Base-by-base conservation (phyloP, 768 basidiomycete genomes). In the Mycena leptocephala region DNA sequence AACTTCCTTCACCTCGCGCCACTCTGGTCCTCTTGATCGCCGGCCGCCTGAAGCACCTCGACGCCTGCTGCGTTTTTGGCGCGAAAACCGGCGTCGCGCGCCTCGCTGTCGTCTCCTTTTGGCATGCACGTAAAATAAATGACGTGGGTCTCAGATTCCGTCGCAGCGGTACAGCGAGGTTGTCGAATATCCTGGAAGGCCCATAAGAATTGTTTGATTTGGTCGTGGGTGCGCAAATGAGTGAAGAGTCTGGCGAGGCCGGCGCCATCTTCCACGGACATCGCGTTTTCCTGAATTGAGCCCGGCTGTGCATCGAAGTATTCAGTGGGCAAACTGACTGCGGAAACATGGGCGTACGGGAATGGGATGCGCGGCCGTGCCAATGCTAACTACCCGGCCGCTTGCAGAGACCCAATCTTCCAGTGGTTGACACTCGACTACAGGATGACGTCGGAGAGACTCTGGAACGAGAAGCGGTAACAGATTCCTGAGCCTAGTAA, bases 251-350 rank as follows among this genome's bases (percentile, higher is more conserved):
- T 89, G 9, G 89, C 93, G 26, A 94, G 85, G 28, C 91, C 88
- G 14, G 90, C 91, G 2, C 90, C 91, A 76, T 93, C 93, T 82
- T 93, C 93, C n/a, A 93, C 80, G 1, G 88, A 86, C 81, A 92
- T 88, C 7, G 88, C 88, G 3, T 82, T 84, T 9, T 85, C 84
- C 79, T 93, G 91, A 28, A 88, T 85, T 0, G 88, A 87, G 16
- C 90, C 89, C 14, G 89, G 87, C 92, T 92, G 59, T 11, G 26
- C 20, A 39, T 16, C 3, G 59, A 53, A 28, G 28, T 35, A 63
- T 5, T 65, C 14, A 74, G 67, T 28, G 26, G 13, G 53, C 8
- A 43, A 7, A 8, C 24, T 10, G 32, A 8, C 7, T 30, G 2
- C 4, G 18, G 7, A 26, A 16, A 26, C 26, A 37, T 5, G 26